Evolutionary conservation across 2,329 filamentous ascomycete species (phyloP).

Genomic region (Ophiocordyceps camponoti-rufipedis): DNA sequence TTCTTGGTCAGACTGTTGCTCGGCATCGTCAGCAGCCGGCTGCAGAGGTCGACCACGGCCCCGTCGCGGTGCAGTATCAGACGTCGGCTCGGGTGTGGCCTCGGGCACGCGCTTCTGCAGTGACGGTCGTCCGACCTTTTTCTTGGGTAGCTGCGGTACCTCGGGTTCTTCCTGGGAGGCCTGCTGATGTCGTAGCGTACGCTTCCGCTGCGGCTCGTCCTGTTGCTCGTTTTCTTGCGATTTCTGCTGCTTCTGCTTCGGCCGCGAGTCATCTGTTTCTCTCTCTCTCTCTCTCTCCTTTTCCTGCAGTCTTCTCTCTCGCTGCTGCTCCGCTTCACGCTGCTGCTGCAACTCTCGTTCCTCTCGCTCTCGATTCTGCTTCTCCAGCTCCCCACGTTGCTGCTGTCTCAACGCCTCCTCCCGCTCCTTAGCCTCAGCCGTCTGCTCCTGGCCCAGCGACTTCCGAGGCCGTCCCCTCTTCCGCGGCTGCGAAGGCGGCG

Average conservation of each 20-base stretch:
- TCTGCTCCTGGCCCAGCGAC: neutral
- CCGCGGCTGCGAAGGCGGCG: constrained; percentile 2
- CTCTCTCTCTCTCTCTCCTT: too few relatives aligned
- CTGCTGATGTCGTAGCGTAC: too few relatives aligned
- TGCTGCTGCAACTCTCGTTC: constrained; percentile 5
- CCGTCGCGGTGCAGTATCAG: neutral
- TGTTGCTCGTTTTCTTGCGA: too few relatives aligned
- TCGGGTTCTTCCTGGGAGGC: neutral
- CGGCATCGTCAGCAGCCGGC: neutral
- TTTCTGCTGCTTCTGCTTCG: neutral
- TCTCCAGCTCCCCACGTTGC: neutral
- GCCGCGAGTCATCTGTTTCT: too few relatives aligned
- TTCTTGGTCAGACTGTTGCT: neutral
- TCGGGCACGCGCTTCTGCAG: constrained; percentile 1
- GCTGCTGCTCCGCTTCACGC: neutral
- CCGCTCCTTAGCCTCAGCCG: neutral
- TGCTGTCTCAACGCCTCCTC: neutral
- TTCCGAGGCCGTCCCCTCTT: neutral
- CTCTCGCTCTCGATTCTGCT: constrained; percentile 1
- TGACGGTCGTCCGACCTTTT: constrained; percentile 7
- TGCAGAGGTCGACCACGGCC: neutral
- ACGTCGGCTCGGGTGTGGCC: constrained; percentile 1
- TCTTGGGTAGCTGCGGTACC: neutral
- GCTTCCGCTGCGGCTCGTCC: too few relatives aligned
- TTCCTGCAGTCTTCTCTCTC: neutral